phyloP scores from a whole-genome alignment of 768 basidiomycete species.

The Rhodotorula kratochvilovae region DNA sequence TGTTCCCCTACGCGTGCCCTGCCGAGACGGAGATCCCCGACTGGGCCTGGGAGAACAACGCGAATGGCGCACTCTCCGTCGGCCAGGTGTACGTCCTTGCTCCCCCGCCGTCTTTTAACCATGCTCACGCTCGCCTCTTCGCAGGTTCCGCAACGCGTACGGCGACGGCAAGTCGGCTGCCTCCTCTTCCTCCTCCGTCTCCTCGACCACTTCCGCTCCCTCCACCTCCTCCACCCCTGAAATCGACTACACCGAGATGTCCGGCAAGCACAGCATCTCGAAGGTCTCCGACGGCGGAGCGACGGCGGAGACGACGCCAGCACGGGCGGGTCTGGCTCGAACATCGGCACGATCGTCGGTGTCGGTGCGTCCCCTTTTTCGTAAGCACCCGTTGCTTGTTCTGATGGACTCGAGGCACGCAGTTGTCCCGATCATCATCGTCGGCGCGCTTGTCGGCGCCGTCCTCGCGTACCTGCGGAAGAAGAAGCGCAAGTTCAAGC shows the following conservation, averaged over 20 bases:
- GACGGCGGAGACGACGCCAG: not conserved
- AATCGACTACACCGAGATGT: not conserved
- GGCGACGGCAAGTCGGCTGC: not conserved
- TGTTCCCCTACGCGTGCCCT: conserved; percentile 19
- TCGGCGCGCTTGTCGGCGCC: not conserved
- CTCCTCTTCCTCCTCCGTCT: not conserved
- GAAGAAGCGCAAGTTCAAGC: not conserved
- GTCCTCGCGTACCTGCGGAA: conserved; percentile 8
- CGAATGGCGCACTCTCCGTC: not conserved
- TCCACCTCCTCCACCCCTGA: not conserved
- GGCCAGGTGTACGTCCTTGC: not conserved
- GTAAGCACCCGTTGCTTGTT: too few species aligned
- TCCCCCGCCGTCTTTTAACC: not conserved
- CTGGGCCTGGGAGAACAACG: conserved; percentile 29
- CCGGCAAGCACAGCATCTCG: not conserved
- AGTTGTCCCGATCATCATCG: conserved; percentile 11
- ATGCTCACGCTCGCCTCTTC: not conserved
- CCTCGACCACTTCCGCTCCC: not conserved
- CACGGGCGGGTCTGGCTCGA: not conserved
- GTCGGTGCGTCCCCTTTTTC: not conserved
- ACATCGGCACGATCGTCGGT: not conserved
- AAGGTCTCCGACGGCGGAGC: not conserved
- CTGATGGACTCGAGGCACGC: not conserved
- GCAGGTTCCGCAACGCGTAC: not conserved
- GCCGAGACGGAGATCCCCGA: conserved; percentile 5